phyloP scores from a whole-genome alignment of 345 rosid genomes.

The Euphorbia lathyris region DNA sequence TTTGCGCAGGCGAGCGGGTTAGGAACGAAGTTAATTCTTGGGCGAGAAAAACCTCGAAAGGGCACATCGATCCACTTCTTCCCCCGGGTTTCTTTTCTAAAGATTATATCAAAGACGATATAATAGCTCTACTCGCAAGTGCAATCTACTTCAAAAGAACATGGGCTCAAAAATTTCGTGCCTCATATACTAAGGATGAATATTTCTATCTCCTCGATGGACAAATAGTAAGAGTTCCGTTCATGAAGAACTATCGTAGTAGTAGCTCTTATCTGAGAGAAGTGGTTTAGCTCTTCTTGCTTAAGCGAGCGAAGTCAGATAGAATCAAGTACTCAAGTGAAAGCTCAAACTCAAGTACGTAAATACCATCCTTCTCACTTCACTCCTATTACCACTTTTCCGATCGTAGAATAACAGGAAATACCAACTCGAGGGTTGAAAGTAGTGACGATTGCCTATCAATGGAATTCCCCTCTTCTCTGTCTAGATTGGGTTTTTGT shows the following conservation, averaged over 20 bases:
- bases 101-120: background rate
- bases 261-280: no score
- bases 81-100: background rate
- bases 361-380: no score
- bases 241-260: background rate
- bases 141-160: constrained; percentile 6
- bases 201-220: constrained; percentile 13
- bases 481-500: no score
- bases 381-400: no score
- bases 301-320: no score
- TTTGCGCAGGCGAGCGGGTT: background rate
- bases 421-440: no score
- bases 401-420: no score
- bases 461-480: no score
- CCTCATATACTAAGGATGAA: background rate
- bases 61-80: background rate
- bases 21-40: background rate
- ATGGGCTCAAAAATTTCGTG: background rate
- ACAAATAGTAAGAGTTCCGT: constrained; percentile 11
- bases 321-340: no score
- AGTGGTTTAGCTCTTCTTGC: no score
- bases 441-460: no score
- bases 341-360: no score
- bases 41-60: background rate
- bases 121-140: background rate